Conservation (phyloP, 495 filamentous ascomycete species). For the Rhypophila decipiens region DNA sequence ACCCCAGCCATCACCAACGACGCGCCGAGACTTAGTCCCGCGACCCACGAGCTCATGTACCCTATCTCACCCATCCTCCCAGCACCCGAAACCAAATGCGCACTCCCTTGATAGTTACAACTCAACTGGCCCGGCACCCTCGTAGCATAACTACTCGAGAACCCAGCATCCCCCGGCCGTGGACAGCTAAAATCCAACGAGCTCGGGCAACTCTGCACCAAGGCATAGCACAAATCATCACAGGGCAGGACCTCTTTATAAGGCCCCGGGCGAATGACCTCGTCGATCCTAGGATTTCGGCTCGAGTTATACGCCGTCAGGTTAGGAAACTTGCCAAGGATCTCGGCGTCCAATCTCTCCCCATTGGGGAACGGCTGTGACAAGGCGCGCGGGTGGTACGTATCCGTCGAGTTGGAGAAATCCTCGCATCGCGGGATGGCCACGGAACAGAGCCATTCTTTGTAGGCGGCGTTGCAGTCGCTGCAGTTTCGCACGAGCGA, state of each 20-base stretch:
- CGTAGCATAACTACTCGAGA: conserved; percentile 61
- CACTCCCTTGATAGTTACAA: conserved; percentile 44
- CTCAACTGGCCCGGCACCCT: conserved; percentile 21
- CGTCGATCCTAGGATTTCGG: conserved; percentile 67
- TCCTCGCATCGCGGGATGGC: conserved; percentile 88
- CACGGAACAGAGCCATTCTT: conserved; percentile 89
- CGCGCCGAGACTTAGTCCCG: neutral
- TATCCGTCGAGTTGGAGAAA: conserved; percentile 50
- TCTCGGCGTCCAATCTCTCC: conserved; percentile 32
- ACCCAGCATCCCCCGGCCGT: conserved; percentile 36
- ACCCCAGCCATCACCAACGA: conserved; percentile 6
- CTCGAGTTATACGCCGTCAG: conserved; percentile 41
- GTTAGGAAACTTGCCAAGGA: conserved; percentile 12
- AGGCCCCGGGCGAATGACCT: conserved; percentile 67
- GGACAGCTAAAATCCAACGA: conserved; percentile 75
- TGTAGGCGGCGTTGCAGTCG: conserved; percentile 77
- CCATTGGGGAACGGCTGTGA: conserved; percentile 63
- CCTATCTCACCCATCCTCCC: conserved; percentile 4
- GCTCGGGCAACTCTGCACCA: conserved; percentile 82
- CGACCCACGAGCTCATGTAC: conserved; percentile 11
- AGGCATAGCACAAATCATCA: conserved; percentile 70
- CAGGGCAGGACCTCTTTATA: conserved; percentile 93
- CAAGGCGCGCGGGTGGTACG: conserved; percentile 64
- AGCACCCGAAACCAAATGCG: conserved; percentile 25
- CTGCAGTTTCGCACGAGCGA: conserved; percentile 70